Evolutionary conservation across 495 filamentous ascomycete species (phyloP), one percentile per base, ranked within the genome.

Genomic region (Penicillium pulvis): DNA sequence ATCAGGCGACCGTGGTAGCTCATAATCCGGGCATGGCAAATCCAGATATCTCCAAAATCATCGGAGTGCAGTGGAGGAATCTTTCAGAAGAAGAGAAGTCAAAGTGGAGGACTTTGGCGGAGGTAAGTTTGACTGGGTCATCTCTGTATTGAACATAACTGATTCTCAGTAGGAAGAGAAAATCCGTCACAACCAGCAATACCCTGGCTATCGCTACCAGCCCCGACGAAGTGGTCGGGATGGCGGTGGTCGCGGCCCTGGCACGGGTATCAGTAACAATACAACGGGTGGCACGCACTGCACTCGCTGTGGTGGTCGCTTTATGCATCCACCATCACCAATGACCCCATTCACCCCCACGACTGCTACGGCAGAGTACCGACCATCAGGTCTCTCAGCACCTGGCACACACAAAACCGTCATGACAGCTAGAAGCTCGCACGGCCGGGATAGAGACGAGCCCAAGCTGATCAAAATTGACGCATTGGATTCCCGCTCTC

Each of bases 1-100:
- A 94, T 67, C 94, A 98, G 76, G 85, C 87, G 6, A 75, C 82
- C 9, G 89, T 97, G 10, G 89, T 93, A 8, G 81, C 86, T 11
- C 85, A 90, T 64, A 81, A 97, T 67, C 94, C 93, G 6, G 91
- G 92, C 43, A 84, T 97, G 61, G 86, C 95, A 35, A 98, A 98
- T 73, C 94, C 94, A 6, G 92, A 98, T 50, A 96, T 98, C 57
- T 98, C 94, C 39, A 98, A 98, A 75, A 94, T 97, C 63, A 96
- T 98, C 66, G 94, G 95, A 44, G 88, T 93, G 66, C 87, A 91
- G 82, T 98, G 94, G 94, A 83, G 86, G 57, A 78, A 83, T 59
- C 84, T 92, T 60, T 77, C 87, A 5, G 79, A 87, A 33, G 85
- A 90, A n/a, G 80, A 84, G 28, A 96, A 96, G 73, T 83, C 85